These are phyloP conservation scores for Dentipellis sp. DNA, from an alignment of 768 basidiomycete species.

Conservation along the genomic window DNA sequence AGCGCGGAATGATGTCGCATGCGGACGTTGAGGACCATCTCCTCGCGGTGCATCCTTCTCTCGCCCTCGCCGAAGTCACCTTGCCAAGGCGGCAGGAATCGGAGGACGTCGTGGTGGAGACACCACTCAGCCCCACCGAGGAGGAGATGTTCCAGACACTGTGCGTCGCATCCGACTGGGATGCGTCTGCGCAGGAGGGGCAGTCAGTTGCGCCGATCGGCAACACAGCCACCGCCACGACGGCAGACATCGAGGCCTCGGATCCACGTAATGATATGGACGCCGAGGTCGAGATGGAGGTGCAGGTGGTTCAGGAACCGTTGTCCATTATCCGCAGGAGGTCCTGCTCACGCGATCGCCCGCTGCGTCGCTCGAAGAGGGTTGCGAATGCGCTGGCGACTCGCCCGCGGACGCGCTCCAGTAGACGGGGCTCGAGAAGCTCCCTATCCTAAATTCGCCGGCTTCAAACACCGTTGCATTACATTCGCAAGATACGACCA, in stretches of 20 bases:
- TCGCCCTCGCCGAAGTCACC: conserved; percentile 8
- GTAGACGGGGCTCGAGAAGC: conserved; percentile 26
- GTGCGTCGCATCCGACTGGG: conserved; percentile 30
- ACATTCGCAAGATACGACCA: neutral
- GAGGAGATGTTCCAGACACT: conserved; percentile 62
- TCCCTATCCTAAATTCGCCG: conserved; percentile 18
- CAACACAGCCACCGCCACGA: neutral
- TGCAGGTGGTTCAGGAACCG: neutral
- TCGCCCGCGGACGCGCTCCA: conserved; percentile 34
- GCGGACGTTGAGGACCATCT: conserved; percentile 20
- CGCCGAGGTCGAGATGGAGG: neutral
- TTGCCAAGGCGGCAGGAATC: conserved; percentile 6
- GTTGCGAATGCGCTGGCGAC: conserved; percentile 52
- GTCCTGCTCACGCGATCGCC: conserved; percentile 21
- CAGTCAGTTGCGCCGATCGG: conserved; percentile 24
- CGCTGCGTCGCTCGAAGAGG: conserved; percentile 56
- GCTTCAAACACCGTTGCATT: neutral
- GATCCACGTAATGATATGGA: neutral
- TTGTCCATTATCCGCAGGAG: conserved; percentile 3
- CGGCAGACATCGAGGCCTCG: neutral
- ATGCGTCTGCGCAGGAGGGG: conserved; percentile 36
- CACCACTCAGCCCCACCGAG: conserved; percentile 59
- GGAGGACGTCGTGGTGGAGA: conserved; percentile 23
- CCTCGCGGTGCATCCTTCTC: conserved; percentile 17
- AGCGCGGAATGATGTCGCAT: conserved; percentile 7